These are phyloP conservation scores for Alternaria infectoria DNA, from an alignment of 2,329 filamentous ascomycete species.

Conservation along the genomic window DNA sequence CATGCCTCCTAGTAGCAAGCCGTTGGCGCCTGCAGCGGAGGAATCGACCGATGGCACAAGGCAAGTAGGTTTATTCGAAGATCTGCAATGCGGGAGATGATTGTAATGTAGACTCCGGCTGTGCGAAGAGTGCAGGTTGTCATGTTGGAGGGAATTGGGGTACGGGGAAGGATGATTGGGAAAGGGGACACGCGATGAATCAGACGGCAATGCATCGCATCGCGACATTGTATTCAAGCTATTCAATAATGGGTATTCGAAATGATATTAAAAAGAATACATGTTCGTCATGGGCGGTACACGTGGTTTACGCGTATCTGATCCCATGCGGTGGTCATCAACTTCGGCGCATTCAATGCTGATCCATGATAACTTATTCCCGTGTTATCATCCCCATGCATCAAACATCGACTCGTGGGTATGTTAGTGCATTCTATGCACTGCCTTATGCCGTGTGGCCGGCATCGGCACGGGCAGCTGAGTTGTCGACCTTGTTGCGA, in stretches of 20 bases:
- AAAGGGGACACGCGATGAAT: neutral
- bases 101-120: neutral
- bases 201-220: neutral
- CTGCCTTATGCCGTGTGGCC: constrained; percentile 5
- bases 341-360: neutral
- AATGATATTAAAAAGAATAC: constrained; percentile 9
- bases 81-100: neutral
- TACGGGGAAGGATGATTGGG: neutral
- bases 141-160: neutral
- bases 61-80: neutral
- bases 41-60: neutral
- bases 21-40: neutral
- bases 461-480: constrained; percentile 22
- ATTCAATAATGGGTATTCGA: constrained; percentile 8
- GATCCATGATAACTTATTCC: neutral
- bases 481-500: constrained; percentile 52
- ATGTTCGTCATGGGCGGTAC: neutral
- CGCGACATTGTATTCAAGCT: neutral
- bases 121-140: neutral
- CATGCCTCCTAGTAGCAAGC: neutral
- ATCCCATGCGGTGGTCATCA: neutral
- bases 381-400: neutral
- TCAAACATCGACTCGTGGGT: neutral
- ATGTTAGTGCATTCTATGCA: neutral
- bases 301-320: neutral